Evolutionary conservation across 2,329 filamentous ascomycete genomes (phyloP).

Genomic region (Paracamarosporium sp.): DNA sequence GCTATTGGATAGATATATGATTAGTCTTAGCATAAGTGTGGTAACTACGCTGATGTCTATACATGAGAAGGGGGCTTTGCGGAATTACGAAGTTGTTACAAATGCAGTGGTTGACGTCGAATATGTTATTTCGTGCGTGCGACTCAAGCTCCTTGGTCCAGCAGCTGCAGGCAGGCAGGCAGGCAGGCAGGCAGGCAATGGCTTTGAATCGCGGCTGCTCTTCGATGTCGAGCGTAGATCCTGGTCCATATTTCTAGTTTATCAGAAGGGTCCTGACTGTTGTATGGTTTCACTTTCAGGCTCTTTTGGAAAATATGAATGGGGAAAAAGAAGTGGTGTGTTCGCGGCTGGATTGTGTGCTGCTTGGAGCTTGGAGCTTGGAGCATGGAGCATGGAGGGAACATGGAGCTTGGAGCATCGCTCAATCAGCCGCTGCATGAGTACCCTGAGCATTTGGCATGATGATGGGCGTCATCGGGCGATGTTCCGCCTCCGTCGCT

Average conservation of each 20-base stretch:
- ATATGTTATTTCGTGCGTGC: no score
- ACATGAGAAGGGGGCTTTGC: not conserved
- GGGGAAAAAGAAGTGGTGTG: no score
- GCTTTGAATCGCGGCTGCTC: not conserved
- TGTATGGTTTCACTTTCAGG: not conserved
- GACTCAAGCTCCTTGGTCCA: no score
- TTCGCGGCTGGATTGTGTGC: not conserved
- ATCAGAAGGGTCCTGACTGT: not conserved
- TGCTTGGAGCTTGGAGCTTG: not conserved
- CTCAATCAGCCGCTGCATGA: not conserved
- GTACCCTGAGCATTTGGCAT: not conserved
- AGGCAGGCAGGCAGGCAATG: not conserved
- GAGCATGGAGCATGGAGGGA: not conserved
- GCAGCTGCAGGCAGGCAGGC: no score
- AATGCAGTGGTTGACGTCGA: not conserved
- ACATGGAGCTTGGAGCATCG: no score
- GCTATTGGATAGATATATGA: not conserved
- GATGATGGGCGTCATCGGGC: not conserved
- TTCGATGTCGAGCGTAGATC: not conserved
- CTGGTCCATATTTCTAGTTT: not conserved
- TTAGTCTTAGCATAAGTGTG: not conserved
- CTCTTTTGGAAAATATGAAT: no score
- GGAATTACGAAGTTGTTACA: not conserved
- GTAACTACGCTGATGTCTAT: not conserved
- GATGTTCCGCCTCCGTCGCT: not conserved